Conservation (phyloP, 108 stramenopile genomes). For the Heterococcus sp. region DNA sequence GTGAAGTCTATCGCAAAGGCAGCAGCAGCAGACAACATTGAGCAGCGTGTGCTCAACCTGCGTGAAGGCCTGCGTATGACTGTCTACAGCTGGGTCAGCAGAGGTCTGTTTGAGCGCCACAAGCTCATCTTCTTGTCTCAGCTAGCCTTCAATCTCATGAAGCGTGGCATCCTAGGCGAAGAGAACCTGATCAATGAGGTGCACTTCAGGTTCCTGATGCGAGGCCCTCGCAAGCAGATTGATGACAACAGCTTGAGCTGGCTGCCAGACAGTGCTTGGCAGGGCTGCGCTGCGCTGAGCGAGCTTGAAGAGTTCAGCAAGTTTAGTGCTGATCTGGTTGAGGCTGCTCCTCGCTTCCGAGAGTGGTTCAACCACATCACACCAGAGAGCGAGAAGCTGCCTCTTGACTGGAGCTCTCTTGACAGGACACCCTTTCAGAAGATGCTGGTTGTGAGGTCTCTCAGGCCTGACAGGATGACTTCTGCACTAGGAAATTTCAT, state of each 20-base stretch:
- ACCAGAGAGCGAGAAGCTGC: constrained; percentile 82
- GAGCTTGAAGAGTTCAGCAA: constrained; percentile 77
- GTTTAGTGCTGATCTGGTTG: constrained; percentile 73
- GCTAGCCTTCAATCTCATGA: constrained; percentile 81
- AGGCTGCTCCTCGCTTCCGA: constrained; percentile 78
- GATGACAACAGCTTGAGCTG: constrained; percentile 66
- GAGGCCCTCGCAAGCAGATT: constrained; percentile 62
- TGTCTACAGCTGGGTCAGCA: constrained; percentile 80
- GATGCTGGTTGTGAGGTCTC: constrained; percentile 79
- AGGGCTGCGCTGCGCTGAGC: constrained; percentile 62
- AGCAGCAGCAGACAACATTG: constrained; percentile 56
- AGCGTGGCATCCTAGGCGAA: constrained; percentile 72
- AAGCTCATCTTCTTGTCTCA: constrained; percentile 83
- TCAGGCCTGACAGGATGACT: constrained; percentile 80
- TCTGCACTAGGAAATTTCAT: constrained; percentile 73
- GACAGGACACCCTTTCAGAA: constrained; percentile 71
- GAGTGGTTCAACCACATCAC: constrained; percentile 82
- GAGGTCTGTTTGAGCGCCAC: constrained; percentile 83
- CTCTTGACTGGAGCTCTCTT: constrained; percentile 74
- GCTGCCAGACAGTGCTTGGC: constrained; percentile 75
- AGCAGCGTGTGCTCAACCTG: constrained; percentile 67
- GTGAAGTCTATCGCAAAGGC: constrained; percentile 75
- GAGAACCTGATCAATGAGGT: constrained; percentile 66
- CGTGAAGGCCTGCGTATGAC: constrained; percentile 75
- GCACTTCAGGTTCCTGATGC: constrained; percentile 77